Conservation (phyloP, 371 early-diverging fungal genomes). For the Lichtheimia ornata region DNA sequence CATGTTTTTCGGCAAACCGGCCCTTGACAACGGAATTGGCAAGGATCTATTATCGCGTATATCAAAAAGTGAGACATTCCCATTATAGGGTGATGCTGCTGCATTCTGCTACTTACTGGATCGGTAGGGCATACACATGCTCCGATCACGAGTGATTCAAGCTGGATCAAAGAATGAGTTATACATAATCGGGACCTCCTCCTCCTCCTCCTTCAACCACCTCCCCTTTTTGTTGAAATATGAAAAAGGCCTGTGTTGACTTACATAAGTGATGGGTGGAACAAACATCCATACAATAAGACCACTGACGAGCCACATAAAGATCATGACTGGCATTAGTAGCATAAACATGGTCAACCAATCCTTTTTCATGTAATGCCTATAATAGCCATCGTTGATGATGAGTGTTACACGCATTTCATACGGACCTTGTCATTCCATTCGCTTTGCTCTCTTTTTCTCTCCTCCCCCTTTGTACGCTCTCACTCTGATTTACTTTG, state of each 20-base stretch:
- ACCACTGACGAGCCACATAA: slow-evolving; percentile 88
- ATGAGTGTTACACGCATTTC: not conserved
- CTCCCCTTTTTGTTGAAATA: not conserved
- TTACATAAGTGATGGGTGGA: slow-evolving; percentile 65
- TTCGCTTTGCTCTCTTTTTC: not conserved
- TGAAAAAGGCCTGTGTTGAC: slow-evolving; percentile 9
- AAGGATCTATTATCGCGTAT: slow-evolving; percentile 56
- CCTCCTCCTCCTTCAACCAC: too few species aligned
- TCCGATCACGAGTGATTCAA: slow-evolving; percentile 79
- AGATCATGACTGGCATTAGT: slow-evolving; percentile 82
- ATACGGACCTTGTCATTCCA: not conserved
- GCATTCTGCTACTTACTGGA: slow-evolving; percentile 64
- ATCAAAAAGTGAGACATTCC: too few species aligned
- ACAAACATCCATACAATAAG: slow-evolving; percentile 66
- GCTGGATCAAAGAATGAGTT: slow-evolving; percentile 28
- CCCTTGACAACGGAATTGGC: slow-evolving; percentile 96
- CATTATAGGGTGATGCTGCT: too few species aligned
- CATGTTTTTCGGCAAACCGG: slow-evolving; percentile 91
- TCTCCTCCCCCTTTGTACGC: not conserved
- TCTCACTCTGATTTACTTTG: slow-evolving; percentile 53
- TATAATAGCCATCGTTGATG: not conserved
- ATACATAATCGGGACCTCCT: not conserved
- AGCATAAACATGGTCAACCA: slow-evolving; percentile 71
- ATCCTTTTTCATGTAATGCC: slow-evolving; percentile 61
- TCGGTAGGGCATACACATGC: slow-evolving; percentile 96